Evolutionary conservation across 2,329 filamentous ascomycete species (phyloP), one percentile per base, ranked within the genome.

Genomic region (Colletotrichum euphorbiae): DNA sequence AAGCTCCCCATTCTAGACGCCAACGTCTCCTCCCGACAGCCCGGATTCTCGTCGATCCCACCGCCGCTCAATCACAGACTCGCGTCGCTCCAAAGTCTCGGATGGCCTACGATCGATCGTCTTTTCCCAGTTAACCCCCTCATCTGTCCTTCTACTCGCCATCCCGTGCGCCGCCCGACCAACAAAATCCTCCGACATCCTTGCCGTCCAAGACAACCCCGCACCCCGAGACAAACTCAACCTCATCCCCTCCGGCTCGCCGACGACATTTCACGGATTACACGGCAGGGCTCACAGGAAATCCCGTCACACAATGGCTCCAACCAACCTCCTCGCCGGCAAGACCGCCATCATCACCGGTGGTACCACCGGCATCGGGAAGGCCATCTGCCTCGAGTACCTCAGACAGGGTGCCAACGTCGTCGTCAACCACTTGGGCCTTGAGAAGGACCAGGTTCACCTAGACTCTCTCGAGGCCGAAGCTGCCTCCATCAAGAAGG

Each of bases 271-370:
- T 15, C 43, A 15, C 51, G 46, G 15, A 51, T 33, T 40, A 43
- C 38, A 36, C 46, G 28, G 19, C 54, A 21, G 28, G 33, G 36
- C 13, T 38, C 36, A 38, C 51, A 28, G 21, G 7, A 21, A 17
- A 19, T 7, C 28, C 28, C 28, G 28, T 28, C 28, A 17, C 59
- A 71, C 40, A n/a, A 85, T 86, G 83, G 76, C 82, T 5, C 72
- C 76, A 50, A 74, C 80, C 17, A 82, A 83, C 72, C 85, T 96
- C 72, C 88, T 97, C 65, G 76, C 81, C 62, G 89, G 87, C 78
- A 97, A 97, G 80, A 91, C 90, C 12, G 93, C 93, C 79, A 91
- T 93, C 77, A 93, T 97, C 74, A 97, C 93, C 0, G 93, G 94
- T 71, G 93, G 92, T 65, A 91, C 91, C 3, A 97, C 93, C 1